Evolutionary conservation across 331 rosid species (phyloP).

Genomic region (Spiraea crenata): DNA sequence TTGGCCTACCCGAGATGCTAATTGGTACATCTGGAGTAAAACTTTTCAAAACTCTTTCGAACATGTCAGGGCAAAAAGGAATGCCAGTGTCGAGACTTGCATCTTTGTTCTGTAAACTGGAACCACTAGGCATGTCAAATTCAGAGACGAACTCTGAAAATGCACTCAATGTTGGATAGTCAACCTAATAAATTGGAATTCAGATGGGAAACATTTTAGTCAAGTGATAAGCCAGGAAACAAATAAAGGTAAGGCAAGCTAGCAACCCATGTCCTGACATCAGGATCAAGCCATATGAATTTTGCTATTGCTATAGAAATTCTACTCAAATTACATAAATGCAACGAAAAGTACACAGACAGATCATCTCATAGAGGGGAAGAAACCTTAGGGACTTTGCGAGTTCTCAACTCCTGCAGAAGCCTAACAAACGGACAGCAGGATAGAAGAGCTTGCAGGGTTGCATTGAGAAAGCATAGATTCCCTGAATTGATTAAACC

Average conservation of each 20-base stretch:
- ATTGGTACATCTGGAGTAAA: conserved; percentile 77
- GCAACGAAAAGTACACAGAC: conserved; percentile 7
- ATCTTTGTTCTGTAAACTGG: conserved; percentile 49
- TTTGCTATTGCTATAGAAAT: not conserved
- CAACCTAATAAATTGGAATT: conserved; percentile 46
- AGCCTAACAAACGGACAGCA: conserved; percentile 83
- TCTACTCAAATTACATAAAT: not conserved
- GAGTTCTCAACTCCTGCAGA: conserved; percentile 61
- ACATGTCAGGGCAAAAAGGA: conserved; percentile 83
- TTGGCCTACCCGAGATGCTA: conserved; percentile 75
- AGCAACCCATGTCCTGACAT: not conserved
- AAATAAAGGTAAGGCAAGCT: not conserved
- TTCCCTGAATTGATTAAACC: conserved; percentile 88
- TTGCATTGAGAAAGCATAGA: conserved; percentile 86
- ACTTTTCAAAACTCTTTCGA: conserved; percentile 61
- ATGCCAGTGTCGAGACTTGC: conserved; percentile 54
- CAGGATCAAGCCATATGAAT: not conserved
- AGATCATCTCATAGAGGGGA: conserved; percentile 4
- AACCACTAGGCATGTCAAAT: conserved; percentile 55
- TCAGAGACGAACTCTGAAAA: conserved; percentile 70
- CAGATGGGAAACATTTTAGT: not conserved
- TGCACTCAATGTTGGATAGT: conserved; percentile 74
- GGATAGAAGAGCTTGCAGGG: conserved; percentile 84
- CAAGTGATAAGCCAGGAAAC: not conserved
- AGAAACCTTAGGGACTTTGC: conserved; percentile 64